Evolutionary conservation across 129 eudicot species (phyloP).

Genomic region (Tagetes patula): DNA sequence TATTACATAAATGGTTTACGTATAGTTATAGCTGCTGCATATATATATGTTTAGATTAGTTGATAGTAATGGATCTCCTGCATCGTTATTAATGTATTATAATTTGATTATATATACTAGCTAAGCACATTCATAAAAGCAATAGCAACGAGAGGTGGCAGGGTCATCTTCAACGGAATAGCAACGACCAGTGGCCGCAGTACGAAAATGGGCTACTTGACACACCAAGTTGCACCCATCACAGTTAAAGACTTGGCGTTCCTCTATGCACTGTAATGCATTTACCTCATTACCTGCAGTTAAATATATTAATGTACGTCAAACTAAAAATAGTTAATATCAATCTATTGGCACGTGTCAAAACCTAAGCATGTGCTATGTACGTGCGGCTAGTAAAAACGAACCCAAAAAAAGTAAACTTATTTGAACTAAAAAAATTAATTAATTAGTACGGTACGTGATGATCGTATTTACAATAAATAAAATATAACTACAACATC

Average conservation of each 20-base stretch:
- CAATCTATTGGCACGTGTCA: too few species aligned
- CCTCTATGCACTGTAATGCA: slow-evolving; percentile 28
- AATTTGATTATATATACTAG: too few species aligned
- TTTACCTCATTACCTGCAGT: slow-evolving; percentile 20
- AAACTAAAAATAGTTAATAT: too few species aligned
- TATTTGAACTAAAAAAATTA: too few species aligned
- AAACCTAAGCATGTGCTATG: too few species aligned
- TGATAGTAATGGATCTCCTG: neutral
- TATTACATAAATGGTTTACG: too few species aligned
- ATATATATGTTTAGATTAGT: neutral
- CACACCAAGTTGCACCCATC: slow-evolving; percentile 34
- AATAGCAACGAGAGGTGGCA: slow-evolving; percentile 24
- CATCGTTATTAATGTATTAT: neutral
- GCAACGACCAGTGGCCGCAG: slow-evolving; percentile 32
- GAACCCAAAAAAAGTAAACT: too few species aligned
- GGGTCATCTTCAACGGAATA: slow-evolving; percentile 29
- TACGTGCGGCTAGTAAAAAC: too few species aligned
- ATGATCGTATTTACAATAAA: too few species aligned
- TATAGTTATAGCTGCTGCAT: too few species aligned
- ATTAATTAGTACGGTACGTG: too few species aligned
- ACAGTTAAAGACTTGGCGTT: slow-evolving; percentile 30
- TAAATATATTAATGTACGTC: neutral
- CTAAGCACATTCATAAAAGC: slow-evolving; percentile 29
- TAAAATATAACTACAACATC: too few species aligned
- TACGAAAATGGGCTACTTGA: slow-evolving; percentile 21